Evolutionary conservation across 2,329 filamentous ascomycete species (phyloP).

Genomic region (Dothiorella sarmentorum): DNA sequence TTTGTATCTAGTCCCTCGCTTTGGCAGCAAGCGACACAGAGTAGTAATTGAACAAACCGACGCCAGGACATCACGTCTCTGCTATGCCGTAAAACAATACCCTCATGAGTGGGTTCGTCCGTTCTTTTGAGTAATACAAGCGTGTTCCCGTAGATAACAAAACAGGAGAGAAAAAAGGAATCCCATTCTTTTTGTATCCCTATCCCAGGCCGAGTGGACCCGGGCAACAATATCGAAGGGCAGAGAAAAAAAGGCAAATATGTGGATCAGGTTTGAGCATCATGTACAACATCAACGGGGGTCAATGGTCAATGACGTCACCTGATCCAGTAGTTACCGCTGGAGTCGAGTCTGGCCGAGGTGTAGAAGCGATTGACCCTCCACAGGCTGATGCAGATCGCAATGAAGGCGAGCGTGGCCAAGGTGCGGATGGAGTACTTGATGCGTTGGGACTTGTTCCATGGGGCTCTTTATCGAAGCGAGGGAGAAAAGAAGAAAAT

Average conservation of each 20-base stretch:
- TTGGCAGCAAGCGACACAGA: too few relatives aligned
- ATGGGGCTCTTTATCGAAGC: slow-evolving; percentile 8
- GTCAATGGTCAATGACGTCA: neutral
- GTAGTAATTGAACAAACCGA: neutral
- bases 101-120: neutral
- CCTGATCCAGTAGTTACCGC: slow-evolving; percentile 13
- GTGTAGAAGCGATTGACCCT: neutral
- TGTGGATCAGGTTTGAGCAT: neutral
- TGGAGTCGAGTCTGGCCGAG: slow-evolving; percentile 7
- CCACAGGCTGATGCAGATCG: slow-evolving; percentile 2
- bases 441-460: slow-evolving; percentile 15
- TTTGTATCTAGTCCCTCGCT: too few relatives aligned
- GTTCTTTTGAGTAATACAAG: slow-evolving; percentile 1
- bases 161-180: neutral
- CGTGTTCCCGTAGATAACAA: neutral
- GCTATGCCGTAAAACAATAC: neutral
- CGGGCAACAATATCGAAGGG: neutral
- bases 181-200: neutral
- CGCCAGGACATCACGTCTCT: slow-evolving; percentile 1
- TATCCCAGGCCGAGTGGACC: neutral
- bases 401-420: neutral
- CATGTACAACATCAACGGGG: slow-evolving; percentile 27
- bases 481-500: slow-evolving; percentile 1
- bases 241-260: neutral
- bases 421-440: neutral